A percentile compares a stretch with the other conserved stretches of the same genome.
These are phyloP conservation scores for Raffaelea albimanens DNA, from an alignment of 2,329 filamentous ascomycete species.

Conservation along the genomic window DNA sequence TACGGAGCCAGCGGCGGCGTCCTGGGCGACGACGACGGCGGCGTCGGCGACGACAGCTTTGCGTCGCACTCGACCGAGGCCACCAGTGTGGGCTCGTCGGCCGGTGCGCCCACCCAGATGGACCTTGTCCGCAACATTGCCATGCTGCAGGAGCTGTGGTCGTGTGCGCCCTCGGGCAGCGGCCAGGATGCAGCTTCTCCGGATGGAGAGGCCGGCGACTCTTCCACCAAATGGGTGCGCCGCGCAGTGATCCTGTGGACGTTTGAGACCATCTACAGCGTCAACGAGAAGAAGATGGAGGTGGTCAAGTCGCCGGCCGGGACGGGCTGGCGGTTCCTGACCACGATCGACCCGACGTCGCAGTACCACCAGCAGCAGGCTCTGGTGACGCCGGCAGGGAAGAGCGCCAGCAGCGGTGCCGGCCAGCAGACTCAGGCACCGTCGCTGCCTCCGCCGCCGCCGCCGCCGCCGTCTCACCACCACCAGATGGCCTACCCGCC, in stretches of 20 bases:
- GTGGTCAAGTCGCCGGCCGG: slow-evolving; percentile 40
- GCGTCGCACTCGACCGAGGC: slow-evolving; percentile 15
- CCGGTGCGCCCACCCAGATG: slow-evolving; percentile 31
- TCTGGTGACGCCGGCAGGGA: slow-evolving; percentile 18
- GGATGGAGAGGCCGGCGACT: slow-evolving; percentile 3
- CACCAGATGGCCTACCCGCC: slow-evolving; percentile 12
- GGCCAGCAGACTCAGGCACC: not conserved
- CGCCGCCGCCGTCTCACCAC: slow-evolving; percentile 3
- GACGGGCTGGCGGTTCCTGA: slow-evolving; percentile 54
- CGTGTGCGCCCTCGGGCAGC: slow-evolving; percentile 30
- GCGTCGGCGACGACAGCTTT: slow-evolving; percentile 15
- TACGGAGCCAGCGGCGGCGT: slow-evolving; percentile 3
- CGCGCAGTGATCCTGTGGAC: slow-evolving; percentile 55
- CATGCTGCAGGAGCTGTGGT: slow-evolving; percentile 61
- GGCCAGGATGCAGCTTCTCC: slow-evolving; percentile 10
- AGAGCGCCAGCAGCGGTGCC: slow-evolving; percentile 1
- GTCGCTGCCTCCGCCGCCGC: slow-evolving; percentile 1
- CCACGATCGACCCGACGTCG: slow-evolving; percentile 50
- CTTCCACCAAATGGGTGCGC: slow-evolving; percentile 35
- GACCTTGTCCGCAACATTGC: slow-evolving; percentile 51
- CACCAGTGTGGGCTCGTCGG: slow-evolving; percentile 9
- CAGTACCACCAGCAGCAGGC: slow-evolving; percentile 44
- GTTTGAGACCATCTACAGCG: slow-evolving; percentile 41
- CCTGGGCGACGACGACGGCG: slow-evolving; percentile 14
- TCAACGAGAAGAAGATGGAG: slow-evolving; percentile 31